These are phyloP conservation scores for Nigrospora oryzae DNA, from an alignment of 2,329 filamentous ascomycete genomes.

Conservation along the genomic window DNA sequence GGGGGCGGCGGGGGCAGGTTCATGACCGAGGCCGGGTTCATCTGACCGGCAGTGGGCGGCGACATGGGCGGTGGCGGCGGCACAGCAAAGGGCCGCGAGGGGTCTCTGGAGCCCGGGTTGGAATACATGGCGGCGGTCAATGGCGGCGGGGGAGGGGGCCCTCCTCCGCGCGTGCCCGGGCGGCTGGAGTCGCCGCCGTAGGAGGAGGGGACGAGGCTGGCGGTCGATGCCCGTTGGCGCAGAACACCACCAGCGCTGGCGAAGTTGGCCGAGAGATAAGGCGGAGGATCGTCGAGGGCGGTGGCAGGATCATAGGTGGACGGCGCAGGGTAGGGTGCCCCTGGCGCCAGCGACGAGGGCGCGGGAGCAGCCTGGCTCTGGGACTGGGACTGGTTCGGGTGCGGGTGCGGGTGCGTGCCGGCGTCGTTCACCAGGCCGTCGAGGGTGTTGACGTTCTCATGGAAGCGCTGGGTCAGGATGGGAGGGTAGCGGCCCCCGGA, in stretches of 20 bases:
- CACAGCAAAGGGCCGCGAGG: constrained; percentile 43
- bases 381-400: neutral
- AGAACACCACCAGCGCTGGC: constrained; percentile 3
- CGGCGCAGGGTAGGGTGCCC: constrained; percentile 1
- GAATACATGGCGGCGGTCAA: constrained; percentile 40
- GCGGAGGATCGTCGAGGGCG: constrained; percentile 5
- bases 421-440: constrained; percentile 5
- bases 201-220: constrained; percentile 3
- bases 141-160: constrained; percentile 6
- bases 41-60: constrained; percentile 33
- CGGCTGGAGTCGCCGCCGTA: constrained; percentile 1
- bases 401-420: constrained; percentile 1
- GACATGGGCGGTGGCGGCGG: constrained; percentile 50
- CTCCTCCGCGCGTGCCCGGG: constrained; percentile 1
- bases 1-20: constrained; percentile 49
- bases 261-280: constrained; percentile 7
- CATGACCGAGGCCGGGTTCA: constrained; percentile 20
- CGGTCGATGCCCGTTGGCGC: constrained; percentile 6
- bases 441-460: constrained; percentile 7
- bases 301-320: neutral
- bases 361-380: neutral
- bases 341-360: neutral
- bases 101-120: constrained; percentile 33
- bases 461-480: constrained; percentile 5
- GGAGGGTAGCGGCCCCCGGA: constrained; percentile 1